Conservation (phyloP, 2,329 filamentous ascomycete genomes). For the Raffaelea deltoideospora region DNA sequence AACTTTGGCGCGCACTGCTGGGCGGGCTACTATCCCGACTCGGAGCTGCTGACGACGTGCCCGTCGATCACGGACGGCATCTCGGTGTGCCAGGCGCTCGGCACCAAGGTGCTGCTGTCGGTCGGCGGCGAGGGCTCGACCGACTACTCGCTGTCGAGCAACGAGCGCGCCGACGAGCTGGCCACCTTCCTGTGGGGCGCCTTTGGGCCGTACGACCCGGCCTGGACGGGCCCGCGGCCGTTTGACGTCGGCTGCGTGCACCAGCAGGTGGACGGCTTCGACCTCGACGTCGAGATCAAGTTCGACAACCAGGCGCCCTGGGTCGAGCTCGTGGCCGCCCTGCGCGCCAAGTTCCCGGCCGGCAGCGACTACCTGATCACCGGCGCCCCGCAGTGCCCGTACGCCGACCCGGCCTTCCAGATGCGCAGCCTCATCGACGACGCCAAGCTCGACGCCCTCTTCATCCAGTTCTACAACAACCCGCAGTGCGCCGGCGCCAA, state of each 20-base stretch:
- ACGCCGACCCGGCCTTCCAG: conserved; percentile 20
- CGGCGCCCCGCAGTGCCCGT: conserved; percentile 29
- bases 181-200: conserved; percentile 22
- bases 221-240: conserved; percentile 21
- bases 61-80: conserved; percentile 19
- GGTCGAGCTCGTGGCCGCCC: conserved; percentile 4
- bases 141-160: conserved; percentile 20
- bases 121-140: conserved; percentile 34
- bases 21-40: conserved; percentile 15
- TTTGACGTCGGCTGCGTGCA: conserved; percentile 21
- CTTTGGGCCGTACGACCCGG: conserved; percentile 19
- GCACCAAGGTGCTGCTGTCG: conserved; percentile 50
- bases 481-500: conserved; percentile 19
- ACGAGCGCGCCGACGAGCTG: conserved; percentile 17
- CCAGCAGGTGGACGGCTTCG: conserved; percentile 34
- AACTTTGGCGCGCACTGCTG: conserved; percentile 24
- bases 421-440: conserved; percentile 26
- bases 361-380: conserved; percentile 25
- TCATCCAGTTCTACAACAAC: conserved; percentile 34
- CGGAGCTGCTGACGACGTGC: conserved; percentile 19
- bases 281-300: conserved; percentile 30
- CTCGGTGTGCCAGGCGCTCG: conserved; percentile 34
- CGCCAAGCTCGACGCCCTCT: conserved; percentile 25
- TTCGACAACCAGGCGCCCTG: conserved; percentile 10
- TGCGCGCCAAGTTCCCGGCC: conserved; percentile 7